Base-by-base conservation (phyloP, 2,329 filamentous ascomycete species). In the Waltergamsia citrina region DNA sequence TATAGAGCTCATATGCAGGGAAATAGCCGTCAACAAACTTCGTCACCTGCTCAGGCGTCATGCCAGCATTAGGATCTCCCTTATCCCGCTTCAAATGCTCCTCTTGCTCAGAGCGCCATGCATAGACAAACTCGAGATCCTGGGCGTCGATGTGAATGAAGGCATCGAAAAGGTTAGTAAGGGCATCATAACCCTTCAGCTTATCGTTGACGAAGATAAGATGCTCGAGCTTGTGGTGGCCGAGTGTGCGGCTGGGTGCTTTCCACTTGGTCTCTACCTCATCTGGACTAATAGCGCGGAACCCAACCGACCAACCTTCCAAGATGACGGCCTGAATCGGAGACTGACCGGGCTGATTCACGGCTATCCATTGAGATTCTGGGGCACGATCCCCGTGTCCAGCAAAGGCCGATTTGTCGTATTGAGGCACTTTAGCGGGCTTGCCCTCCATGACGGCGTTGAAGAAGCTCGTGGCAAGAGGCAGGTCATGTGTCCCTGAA, bases 271-370 rank as follows among this genome's bases (percentile, higher is more conserved):
- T 53, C 19, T 67, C 65, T 4, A 74, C 53, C 5, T 69, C 64
- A n/a, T 60, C 51, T 1, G 67, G 55, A 20, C 60, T 46, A 10
- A 88, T 56, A 1, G 81, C 57, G 6, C 78, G 75, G 59, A 94
- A 94, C 3, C 86, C 88, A 10, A 94, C 77, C 54, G 82, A 92
- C 88, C 87, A 94, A 14, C 88, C 87, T 56, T 95, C 87, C 42
- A 94, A 78, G 33, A 94, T 74, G 16, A 94, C 69, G 6, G 90
- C 74, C 17, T 71, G 57, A 17, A 72, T 57, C n/a, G 56, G 62
- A 3, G 50, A 54, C 34, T 71, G 63, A 7, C 67, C 68, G 0
- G 56, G 58, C 29, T 53, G 58, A 43, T 76, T 75, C 38, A 81
- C 67, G 11, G 50, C 49, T 18, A 67, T 59, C 84, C 86, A 93